Evolutionary conservation across 768 basidiomycete species (phyloP).

Genomic region (Mycena kentingensis): DNA sequence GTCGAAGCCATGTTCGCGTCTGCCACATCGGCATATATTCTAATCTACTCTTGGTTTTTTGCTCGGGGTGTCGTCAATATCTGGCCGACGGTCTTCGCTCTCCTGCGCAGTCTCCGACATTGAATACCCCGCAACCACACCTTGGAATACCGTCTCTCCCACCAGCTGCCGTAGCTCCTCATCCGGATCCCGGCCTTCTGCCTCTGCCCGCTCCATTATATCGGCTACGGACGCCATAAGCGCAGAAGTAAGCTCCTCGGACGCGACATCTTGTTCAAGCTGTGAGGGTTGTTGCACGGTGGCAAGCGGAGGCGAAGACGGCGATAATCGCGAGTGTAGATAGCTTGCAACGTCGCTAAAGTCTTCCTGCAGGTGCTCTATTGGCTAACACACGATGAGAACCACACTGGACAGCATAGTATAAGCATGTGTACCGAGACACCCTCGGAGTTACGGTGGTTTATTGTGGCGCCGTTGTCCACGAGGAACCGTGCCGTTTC

Average conservation of each 20-base stretch:
- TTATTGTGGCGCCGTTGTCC: conserved; percentile 69
- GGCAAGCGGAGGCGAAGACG: conserved; percentile 24
- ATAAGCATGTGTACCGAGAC: conserved; percentile 60
- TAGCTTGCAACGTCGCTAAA: conserved; percentile 68
- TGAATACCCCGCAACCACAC: conserved; percentile 62
- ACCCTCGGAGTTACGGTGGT: conserved; percentile 68
- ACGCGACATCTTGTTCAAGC: conserved; percentile 65
- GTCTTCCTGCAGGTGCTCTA: conserved; percentile 69
- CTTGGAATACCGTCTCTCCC: conserved; percentile 63
- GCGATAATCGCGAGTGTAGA: conserved; percentile 45
- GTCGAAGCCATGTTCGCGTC: conserved; percentile 38
- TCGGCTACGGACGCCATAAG: conserved; percentile 67
- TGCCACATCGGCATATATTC: conserved; percentile 16
- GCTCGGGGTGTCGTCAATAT: conserved; percentile 32
- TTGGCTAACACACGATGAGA: conserved; percentile 50
- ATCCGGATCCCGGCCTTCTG: conserved; percentile 68
- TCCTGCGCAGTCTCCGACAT: conserved; percentile 39
- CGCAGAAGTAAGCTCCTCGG: conserved; percentile 68
- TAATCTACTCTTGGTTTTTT: conserved; percentile 35
- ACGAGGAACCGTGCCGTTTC: conserved; percentile 79
- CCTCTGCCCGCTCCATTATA: conserved; percentile 58
- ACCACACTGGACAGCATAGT: not conserved
- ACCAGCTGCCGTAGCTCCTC: conserved; percentile 66
- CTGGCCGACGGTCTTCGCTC: conserved; percentile 29
- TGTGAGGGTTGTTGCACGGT: conserved; percentile 51